Conservation (phyloP, 495 filamentous ascomycete species). For the Xylaria palmicola region DNA sequence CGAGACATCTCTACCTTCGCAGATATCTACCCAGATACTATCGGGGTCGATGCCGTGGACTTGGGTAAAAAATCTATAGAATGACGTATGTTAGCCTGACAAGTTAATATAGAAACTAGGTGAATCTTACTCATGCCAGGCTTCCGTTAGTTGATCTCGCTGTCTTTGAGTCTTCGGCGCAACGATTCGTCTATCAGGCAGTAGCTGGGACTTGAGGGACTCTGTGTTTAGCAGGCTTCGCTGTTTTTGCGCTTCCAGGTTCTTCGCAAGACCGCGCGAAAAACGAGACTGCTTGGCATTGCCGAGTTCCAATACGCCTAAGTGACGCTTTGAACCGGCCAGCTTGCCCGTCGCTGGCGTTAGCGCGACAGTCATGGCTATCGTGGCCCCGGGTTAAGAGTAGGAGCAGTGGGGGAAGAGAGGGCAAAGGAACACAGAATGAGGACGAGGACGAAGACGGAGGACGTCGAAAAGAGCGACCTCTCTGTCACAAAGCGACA, state of each 20-base stretch:
- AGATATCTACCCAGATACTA: background rate
- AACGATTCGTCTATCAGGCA: background rate
- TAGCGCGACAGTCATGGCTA: background rate
- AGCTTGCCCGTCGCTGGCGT: background rate
- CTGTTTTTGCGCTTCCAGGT: background rate
- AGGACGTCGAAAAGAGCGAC: too few relatives aligned
- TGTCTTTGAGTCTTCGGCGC: background rate
- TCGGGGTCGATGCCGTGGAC: background rate
- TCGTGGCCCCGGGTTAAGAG: too few relatives aligned
- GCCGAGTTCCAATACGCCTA: background rate
- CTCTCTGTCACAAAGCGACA: too few relatives aligned
- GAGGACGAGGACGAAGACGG: too few relatives aligned
- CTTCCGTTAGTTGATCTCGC: background rate
- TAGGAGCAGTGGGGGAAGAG: too few relatives aligned
- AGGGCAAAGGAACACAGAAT: too few relatives aligned
- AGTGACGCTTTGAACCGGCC: background rate
- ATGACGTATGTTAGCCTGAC: background rate
- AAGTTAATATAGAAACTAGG: background rate
- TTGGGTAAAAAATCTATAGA: background rate
- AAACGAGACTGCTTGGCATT: background rate
- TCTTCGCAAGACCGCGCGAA: background rate
- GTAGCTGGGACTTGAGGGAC: background rate
- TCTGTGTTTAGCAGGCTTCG: background rate
- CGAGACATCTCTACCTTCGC: background rate
- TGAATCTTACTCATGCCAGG: background rate